phyloP scores from a whole-genome alignment of 768 basidiomycete species.

The Agaricus subrufescens region DNA sequence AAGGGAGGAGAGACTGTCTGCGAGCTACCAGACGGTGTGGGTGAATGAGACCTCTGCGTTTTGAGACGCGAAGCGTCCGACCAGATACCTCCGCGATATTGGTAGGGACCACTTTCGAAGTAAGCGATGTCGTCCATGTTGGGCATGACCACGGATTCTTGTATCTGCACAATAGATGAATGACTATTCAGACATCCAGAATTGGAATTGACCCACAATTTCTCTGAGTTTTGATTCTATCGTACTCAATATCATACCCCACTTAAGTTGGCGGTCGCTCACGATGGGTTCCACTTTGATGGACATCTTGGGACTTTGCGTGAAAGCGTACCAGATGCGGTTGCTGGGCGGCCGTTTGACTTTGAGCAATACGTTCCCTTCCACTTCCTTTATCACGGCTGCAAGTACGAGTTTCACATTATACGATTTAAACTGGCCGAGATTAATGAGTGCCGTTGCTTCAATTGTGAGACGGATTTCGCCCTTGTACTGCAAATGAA shows the following conservation, averaged over 20 bases:
- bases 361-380: slow-evolving; percentile 86
- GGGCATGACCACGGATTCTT: slow-evolving; percentile 91
- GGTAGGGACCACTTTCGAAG: slow-evolving; percentile 69
- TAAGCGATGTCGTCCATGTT: slow-evolving; percentile 99
- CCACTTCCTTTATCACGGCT: slow-evolving; percentile 81
- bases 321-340: slow-evolving; percentile 96
- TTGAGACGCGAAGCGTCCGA: slow-evolving; percentile 59
- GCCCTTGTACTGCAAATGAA: slow-evolving; percentile 80
- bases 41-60: slow-evolving; percentile 14
- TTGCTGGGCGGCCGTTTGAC: slow-evolving; percentile 95
- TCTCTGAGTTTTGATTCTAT: slow-evolving; percentile 88
- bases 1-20: slow-evolving; percentile 33
- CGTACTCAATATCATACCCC: slow-evolving; percentile 85
- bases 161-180: slow-evolving; percentile 53
- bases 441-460: slow-evolving; percentile 82
- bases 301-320: slow-evolving; percentile 82
- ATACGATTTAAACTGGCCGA: slow-evolving; percentile 86
- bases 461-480: slow-evolving; percentile 88
- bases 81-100: slow-evolving; percentile 87
- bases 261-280: slow-evolving; percentile 90
- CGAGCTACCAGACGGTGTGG: slow-evolving; percentile 21
- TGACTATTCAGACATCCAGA: background rate
- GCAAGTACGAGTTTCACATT: slow-evolving; percentile 87
- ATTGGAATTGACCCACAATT: slow-evolving; percentile 51
- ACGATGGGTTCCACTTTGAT: slow-evolving; percentile 91